Evolutionary conservation across 1,139 yeast genomes (phyloP), one percentile per base, ranked within the genome.

Genomic region (Suhomyces bokatorum): DNA sequence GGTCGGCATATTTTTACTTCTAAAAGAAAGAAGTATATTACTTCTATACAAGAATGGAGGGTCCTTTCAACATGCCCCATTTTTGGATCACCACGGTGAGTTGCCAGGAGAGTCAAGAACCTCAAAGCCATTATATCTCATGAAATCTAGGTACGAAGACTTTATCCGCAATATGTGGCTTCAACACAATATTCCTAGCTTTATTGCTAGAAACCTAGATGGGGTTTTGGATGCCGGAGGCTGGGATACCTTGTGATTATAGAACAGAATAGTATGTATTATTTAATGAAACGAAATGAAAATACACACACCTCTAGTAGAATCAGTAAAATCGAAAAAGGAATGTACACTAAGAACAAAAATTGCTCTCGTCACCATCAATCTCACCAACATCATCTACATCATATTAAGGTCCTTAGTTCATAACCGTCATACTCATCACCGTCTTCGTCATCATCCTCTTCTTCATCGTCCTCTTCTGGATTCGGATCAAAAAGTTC

Each of bases 221-320:
- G 81, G 84, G 37, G 81, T 78, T 7, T 67, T 84, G 31, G 98
- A 93, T 64, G 81, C 87, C 30, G 98, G 98, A 11, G 98, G 98
- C 1, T 93, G 99, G 99, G 95, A 87, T 56, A 88, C 97, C 1
- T 69, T 91, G 58, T 91, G 69, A 56, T 33, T 33, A n/a, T 20
- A 5, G 20, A 11, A 6, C 11, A 4, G 27, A 33, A n/a, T 32
- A 8, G n/a, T 34, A 26, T 13, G 6, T 24, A n/a, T 24, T 13
- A 20, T 20, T 4, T 20, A 17, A 17, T 17, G 17, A 17, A 17
- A 20, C 24, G 24, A 4, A 20, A 20, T 20, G 24, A 20, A 20
- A 20, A 6, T 7, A 20, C 24, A 20, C 24, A 20, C 8, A 20
- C n/a, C n/a, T 7, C 2, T 2, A 20, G 24, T 6, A 7, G 24